Evolutionary conservation across 257 asterid species (phyloP), one percentile per base, ranked within the genome.

Genomic region (Nicotiana attenuata): DNA sequence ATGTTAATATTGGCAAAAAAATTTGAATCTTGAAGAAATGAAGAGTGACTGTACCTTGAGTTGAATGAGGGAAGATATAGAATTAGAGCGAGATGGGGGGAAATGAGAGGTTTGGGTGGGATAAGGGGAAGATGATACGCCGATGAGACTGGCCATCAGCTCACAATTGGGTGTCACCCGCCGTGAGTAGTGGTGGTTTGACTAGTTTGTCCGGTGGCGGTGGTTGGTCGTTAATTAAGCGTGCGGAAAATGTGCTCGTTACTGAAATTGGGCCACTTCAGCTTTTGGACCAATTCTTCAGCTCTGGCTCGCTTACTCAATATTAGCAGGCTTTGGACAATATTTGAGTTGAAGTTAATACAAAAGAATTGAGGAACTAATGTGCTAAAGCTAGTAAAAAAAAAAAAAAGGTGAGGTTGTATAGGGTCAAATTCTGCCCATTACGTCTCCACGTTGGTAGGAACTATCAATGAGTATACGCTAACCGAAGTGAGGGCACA

Each of bases 1-100:
- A 41, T 20, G 81, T 80, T 83, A 82, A 57, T 45, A 78, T 15
- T 35, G 3, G 24, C 17, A 33, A n/a, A 7, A 13, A 6, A 75
- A 29, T 26, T 9, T 38, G 77, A 56, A 69, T 38, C 57, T 69
- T 69, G 60, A 69, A 45, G 67, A 55, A 60, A 28, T 8, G 66
- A 78, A 45, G 19, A 50, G 75, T 79, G 41, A n/a, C 55, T 53
- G 52, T n/a, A 83, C 91, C 98, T 91, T 91, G 87, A 84, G 52
- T 64, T 81, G 89, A 75, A 85, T 59, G 84, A 53, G 35, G 15
- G 84, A 57, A 61, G 85, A 78, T 15, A 76, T 45, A 10, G 81
- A 83, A 84, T 47, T 76, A 10, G 77, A 64, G 20, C 35, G 84
- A 84, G 84, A 56, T 84, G 65, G 78, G 79, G 80, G 31, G 81